Evolutionary conservation across 192 early-diverging fungal species (phyloP).

Genomic region (Helicostylum pulchrum): DNA sequence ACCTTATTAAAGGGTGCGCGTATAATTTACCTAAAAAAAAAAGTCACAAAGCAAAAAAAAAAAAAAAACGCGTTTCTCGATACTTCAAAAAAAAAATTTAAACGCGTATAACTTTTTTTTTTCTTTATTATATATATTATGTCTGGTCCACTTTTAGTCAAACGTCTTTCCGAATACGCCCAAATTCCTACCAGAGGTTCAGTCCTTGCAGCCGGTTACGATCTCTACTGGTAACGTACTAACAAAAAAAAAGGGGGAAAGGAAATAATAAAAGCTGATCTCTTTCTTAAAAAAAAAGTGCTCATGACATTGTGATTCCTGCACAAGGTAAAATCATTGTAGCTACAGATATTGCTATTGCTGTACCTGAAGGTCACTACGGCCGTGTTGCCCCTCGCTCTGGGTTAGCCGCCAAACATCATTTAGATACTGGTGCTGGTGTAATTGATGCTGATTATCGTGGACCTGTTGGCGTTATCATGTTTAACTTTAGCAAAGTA

Average conservation of each 20-base stretch:
- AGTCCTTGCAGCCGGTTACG: conserved; percentile 85
- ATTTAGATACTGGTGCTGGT: conserved; percentile 86
- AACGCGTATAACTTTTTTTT: not conserved
- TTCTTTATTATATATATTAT: not conserved
- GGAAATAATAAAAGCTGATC: conserved; percentile 6
- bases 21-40: too few species aligned
- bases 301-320: conserved; percentile 64
- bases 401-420: conserved; percentile 87
- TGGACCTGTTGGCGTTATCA: conserved; percentile 77
- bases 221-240: conserved; percentile 69
- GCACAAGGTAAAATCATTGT: conserved; percentile 77
- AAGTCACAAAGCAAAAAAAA: too few species aligned
- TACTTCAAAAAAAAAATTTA: not conserved
- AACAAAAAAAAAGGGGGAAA: not conserved
- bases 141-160: conserved; percentile 55
- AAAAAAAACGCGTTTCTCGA: not conserved
- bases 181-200: conserved; percentile 80
- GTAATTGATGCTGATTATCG: conserved; percentile 93
- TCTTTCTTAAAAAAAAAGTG: conserved; percentile 29
- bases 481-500: conserved; percentile 84
- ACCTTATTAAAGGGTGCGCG: too few species aligned
- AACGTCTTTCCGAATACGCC: conserved; percentile 68
- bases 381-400: conserved; percentile 93
- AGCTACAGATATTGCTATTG: conserved; percentile 83
- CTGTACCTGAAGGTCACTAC: conserved; percentile 84